A percentile compares a stretch with the other conserved stretches of the same genome.
Conservation (phyloP, 108 stramenopile species). For the Cyclostephanos tholiformis region DNA sequence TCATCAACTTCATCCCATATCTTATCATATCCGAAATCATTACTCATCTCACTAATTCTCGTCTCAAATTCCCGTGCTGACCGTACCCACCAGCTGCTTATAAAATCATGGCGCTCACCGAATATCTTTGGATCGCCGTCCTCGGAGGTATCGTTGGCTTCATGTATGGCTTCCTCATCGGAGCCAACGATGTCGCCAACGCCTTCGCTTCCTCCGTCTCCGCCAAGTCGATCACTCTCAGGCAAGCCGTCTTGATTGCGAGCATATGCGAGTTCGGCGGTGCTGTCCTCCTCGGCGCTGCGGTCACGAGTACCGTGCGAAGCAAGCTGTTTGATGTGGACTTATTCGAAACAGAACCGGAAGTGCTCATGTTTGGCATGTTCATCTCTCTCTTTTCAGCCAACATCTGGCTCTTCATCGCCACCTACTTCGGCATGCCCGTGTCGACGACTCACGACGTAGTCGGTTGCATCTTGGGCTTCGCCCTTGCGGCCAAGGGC, state of each 20-base stretch:
- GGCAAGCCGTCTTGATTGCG: slow-evolving; percentile 68
- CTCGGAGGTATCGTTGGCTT: slow-evolving; percentile 54
- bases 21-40: no score
- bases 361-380: slow-evolving; percentile 65
- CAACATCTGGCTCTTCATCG: slow-evolving; percentile 60
- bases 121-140: slow-evolving; percentile 56
- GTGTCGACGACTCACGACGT: slow-evolving; percentile 74
- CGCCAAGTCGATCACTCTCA: slow-evolving; percentile 60
- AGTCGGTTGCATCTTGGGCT: slow-evolving; percentile 68
- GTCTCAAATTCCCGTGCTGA: no score
- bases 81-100: no score
- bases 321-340: slow-evolving; percentile 57
- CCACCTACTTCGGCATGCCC: slow-evolving; percentile 61
- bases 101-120: background rate
- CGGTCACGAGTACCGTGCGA: slow-evolving; percentile 66
- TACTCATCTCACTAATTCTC: no score
- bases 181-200: slow-evolving; percentile 85
- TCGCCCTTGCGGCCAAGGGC: slow-evolving; percentile 56
- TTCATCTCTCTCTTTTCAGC: slow-evolving; percentile 57
- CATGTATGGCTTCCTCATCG: slow-evolving; percentile 53
- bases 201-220: slow-evolving; percentile 77
- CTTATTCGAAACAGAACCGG: slow-evolving; percentile 53
- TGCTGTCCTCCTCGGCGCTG: slow-evolving; percentile 60
- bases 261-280: slow-evolving; percentile 71
- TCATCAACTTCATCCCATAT: no score